phyloP scores from a whole-genome alignment of 129 eudicot genomes.

The Lactuca sativa region DNA sequence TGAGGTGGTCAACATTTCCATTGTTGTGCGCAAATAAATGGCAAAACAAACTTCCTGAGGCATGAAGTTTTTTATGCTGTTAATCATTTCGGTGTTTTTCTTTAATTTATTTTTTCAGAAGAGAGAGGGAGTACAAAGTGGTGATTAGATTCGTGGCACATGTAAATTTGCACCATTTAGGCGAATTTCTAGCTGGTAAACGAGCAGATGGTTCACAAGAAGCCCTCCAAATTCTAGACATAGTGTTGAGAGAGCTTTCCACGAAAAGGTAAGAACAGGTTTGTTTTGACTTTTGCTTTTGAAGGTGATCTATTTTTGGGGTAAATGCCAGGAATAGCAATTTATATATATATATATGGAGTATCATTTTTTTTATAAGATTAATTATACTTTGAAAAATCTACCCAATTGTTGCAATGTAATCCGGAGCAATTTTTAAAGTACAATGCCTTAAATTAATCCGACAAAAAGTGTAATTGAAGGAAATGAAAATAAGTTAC shows the following conservation, averaged over 20 bases:
- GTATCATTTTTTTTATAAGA: no score
- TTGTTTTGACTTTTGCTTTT: neutral
- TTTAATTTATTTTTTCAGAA: constrained; percentile 16
- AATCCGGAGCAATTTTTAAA: no score
- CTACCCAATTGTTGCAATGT: no score
- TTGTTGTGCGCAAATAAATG: no score
- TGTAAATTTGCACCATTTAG: constrained; percentile 47
- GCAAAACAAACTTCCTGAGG: no score
- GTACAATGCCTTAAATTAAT: no score
- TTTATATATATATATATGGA: no score
- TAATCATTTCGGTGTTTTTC: neutral
- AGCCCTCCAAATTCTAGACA: constrained; percentile 52
- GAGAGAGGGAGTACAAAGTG: constrained; percentile 50
- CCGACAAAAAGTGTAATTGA: no score
- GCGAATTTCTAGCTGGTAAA: constrained; percentile 50
- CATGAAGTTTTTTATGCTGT: neutral
- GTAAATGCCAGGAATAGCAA: no score
- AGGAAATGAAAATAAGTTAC: neutral
- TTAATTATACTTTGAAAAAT: no score
- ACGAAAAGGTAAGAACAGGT: constrained; percentile 39
- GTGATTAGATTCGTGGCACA: constrained; percentile 53
- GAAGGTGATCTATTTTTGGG: neutral
- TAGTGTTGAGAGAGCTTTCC: constrained; percentile 57
- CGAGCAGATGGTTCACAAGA: constrained; percentile 49
- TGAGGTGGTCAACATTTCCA: no score